These are phyloP conservation scores for Cystoderma amianthinum DNA, from an alignment of 768 basidiomycete species.

Conservation along the genomic window DNA sequence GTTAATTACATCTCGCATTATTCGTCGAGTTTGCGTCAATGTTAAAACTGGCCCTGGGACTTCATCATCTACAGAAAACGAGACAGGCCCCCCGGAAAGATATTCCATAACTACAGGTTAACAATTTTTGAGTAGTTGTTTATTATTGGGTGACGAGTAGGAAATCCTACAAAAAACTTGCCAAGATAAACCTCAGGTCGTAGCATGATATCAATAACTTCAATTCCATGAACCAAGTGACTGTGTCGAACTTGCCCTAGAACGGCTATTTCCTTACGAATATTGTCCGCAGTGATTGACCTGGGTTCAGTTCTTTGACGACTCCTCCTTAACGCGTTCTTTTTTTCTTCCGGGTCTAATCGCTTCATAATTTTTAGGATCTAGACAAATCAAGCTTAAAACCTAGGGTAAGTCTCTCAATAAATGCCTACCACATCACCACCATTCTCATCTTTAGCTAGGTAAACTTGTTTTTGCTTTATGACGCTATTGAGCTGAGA, in stretches of 20 bases:
- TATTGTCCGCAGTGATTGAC: constrained; percentile 68
- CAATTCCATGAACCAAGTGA: constrained; percentile 72
- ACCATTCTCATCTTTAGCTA: constrained; percentile 8
- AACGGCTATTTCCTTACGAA: constrained; percentile 83
- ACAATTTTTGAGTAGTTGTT: background rate
- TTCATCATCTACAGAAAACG: constrained; percentile 23
- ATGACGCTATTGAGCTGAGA: background rate
- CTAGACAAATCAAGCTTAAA: too few species aligned
- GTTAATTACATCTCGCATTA: constrained; percentile 33
- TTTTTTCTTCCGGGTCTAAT: constrained; percentile 58
- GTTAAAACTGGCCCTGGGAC: constrained; percentile 22
- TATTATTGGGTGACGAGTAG: background rate
- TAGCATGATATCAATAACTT: constrained; percentile 84
- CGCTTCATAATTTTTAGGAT: constrained; percentile 66
- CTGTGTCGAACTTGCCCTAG: constrained; percentile 84
- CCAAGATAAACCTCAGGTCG: constrained; percentile 83
- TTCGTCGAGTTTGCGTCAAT: constrained; percentile 29
- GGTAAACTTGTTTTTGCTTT: background rate
- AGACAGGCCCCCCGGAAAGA: constrained; percentile 32
- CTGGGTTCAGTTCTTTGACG: too few species aligned
- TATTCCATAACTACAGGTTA: constrained; percentile 35
- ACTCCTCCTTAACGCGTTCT: constrained; percentile 43
- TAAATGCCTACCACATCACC: constrained; percentile 38
- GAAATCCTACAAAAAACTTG: constrained; percentile 26
- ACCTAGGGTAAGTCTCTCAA: constrained; percentile 34